phyloP scores from a whole-genome alignment of 495 filamentous ascomycete species.

The Trichoderma virens region DNA sequence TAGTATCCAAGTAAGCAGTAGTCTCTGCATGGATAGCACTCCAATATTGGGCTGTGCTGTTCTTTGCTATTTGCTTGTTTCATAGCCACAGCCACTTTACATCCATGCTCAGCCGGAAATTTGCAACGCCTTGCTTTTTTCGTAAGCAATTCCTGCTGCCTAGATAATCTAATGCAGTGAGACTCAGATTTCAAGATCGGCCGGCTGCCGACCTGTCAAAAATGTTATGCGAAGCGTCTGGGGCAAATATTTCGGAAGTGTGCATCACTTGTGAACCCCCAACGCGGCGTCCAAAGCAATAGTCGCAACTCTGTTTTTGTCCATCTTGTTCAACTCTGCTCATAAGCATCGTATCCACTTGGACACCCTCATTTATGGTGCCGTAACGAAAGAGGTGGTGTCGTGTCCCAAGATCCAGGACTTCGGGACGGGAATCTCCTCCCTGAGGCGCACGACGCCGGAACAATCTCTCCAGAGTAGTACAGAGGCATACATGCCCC shows the following conservation, averaged over 20 bases:
- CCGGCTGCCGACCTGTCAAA: not conserved
- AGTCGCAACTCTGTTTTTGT: not conserved
- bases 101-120: too few species aligned
- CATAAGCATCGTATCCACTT: not conserved
- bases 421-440: not conserved
- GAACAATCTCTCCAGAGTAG: not conserved
- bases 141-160: not conserved
- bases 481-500: not conserved
- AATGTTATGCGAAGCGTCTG: not conserved
- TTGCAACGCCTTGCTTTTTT: too few species aligned
- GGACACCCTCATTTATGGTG: not conserved
- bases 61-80: too few species aligned
- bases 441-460: not conserved
- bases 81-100: too few species aligned
- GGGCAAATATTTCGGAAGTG: not conserved
- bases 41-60: too few species aligned
- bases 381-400: not conserved
- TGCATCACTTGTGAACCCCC: not conserved
- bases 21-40: too few species aligned
- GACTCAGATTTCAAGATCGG: not conserved
- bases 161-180: conserved; percentile 2
- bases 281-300: not conserved
- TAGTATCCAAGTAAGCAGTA: too few species aligned
- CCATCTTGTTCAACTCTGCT: not conserved
- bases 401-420: not conserved